Percentiles rank a stretch among this genome's conserved stretches.
phyloP scores from a whole-genome alignment of 345 rosid species.

The Salix exigua region DNA sequence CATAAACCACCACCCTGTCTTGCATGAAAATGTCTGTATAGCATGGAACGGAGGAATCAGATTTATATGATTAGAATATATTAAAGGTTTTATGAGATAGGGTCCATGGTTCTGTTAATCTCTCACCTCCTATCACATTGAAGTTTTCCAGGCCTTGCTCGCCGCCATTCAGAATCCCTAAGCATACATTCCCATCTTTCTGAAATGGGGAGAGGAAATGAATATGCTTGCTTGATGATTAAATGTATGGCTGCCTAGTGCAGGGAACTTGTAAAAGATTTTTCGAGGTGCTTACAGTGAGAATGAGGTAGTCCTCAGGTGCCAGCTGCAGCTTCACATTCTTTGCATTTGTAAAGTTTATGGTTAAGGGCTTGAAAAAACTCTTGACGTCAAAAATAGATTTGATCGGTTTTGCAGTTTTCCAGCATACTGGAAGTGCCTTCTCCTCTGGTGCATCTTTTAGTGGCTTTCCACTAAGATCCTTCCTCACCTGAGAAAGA shows the following conservation, averaged over 20 bases:
- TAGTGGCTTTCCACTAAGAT: constrained; percentile 48
- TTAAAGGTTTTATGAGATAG: not conserved
- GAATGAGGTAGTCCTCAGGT: constrained; percentile 71
- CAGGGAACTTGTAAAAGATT: not conserved
- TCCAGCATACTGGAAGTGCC: constrained; percentile 84
- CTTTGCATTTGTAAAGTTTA: constrained; percentile 47
- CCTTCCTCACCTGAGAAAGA: constrained; percentile 37
- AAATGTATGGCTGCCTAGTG: not conserved
- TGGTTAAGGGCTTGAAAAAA: constrained; percentile 53
- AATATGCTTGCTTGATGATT: not conserved
- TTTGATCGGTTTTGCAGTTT: constrained; percentile 54
- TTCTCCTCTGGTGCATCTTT: constrained; percentile 47
- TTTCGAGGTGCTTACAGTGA: constrained; percentile 48
- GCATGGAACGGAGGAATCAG: not conserved
- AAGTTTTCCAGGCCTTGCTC: constrained; percentile 44
- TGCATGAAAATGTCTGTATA: constrained; percentile 54
- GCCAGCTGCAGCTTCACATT: constrained; percentile 51
- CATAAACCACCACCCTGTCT: constrained; percentile 65
- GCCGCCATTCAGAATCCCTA: constrained; percentile 72
- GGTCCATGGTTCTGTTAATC: not conserved
- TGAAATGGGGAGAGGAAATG: constrained; percentile 16
- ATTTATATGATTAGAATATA: not conserved
- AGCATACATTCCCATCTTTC: constrained; percentile 72
- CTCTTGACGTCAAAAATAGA: constrained; percentile 43
- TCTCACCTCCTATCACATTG: constrained; percentile 64